A percentile compares a stretch with the other conserved stretches of the same genome.
phyloP scores from a whole-genome alignment of 2,329 filamentous ascomycete genomes.

The Harringtonia aguacate region DNA sequence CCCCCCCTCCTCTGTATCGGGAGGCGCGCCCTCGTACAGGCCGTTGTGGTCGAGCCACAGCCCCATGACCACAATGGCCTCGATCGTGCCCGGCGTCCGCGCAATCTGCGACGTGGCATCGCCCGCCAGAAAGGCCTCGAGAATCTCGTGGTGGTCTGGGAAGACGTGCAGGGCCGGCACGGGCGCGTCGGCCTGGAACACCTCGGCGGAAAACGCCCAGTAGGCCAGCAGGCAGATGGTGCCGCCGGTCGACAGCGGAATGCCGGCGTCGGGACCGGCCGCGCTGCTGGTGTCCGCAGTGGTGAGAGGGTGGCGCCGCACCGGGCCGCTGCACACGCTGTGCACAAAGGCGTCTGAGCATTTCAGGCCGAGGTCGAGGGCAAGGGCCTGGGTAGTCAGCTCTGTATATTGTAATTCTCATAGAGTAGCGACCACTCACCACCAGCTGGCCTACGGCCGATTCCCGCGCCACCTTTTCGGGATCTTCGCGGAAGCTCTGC shows the following conservation, averaged over 20 bases:
- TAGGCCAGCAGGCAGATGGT: slow-evolving; percentile 49
- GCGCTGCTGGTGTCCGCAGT: slow-evolving; percentile 10
- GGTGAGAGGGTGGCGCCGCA: slow-evolving; percentile 33
- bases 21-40: neutral
- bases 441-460: slow-evolving; percentile 62
- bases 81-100: slow-evolving; percentile 42
- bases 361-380: slow-evolving; percentile 48
- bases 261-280: slow-evolving; percentile 20
- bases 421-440: slow-evolving; percentile 31
- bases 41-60: slow-evolving; percentile 44
- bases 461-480: slow-evolving; percentile 49
- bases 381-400: slow-evolving; percentile 37
- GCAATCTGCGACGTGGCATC: slow-evolving; percentile 37
- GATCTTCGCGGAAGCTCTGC: slow-evolving; percentile 50
- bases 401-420: neutral
- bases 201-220: slow-evolving; percentile 49
- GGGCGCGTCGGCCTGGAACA: slow-evolving; percentile 47
- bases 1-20: too few species aligned
- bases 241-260: slow-evolving; percentile 49
- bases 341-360: slow-evolving; percentile 34
- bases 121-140: slow-evolving; percentile 41
- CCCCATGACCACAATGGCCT: slow-evolving; percentile 49
- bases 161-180: slow-evolving; percentile 46
- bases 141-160: slow-evolving; percentile 45
- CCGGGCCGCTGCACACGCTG: slow-evolving; percentile 28